Base-by-base conservation (phyloP, 2,329 filamentous ascomycete species). In the Chaetothyriales sp. region DNA sequence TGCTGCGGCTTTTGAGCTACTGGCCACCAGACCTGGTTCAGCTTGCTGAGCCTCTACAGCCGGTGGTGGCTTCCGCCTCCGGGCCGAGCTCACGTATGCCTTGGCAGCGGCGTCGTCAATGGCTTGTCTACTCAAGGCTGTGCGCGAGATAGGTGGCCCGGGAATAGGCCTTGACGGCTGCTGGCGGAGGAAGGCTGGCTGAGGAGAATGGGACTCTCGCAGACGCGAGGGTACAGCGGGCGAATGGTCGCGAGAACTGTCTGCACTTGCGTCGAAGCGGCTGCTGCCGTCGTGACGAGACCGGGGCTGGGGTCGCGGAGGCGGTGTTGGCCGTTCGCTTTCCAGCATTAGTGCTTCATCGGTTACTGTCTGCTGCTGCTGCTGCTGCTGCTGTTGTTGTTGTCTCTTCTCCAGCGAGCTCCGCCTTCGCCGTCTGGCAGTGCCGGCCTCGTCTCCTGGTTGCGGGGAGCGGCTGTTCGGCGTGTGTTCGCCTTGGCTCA, bases 1-100 rank as follows among this genome's bases (percentile, higher is more conserved):
- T 37, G 49, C 43, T 2, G 61, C 48, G 6, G 50, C 44, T 46
- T 51, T 58, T 18, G 63, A 56, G 25, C 61, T 60, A 7, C 62
- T 60, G 52, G 84, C 82, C 4, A 92, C 76, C 20, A 89, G 70
- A 64, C 89, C 83, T 1, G 76, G 70, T 55, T 82, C 76, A 2
- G 69, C 65, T 54, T 73, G 69, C 6, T 69, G 56, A 40, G 67
- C 63, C 9, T 71, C 67, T 18, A 65, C 65, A 18, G 73, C 69
- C 47, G 74, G 73, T 22, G 73, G 76, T 2, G 80, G 67, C 66
- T 83, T 87, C 67, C 83, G 90, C 62, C 89, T 79, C 59, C 89
- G 78, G 19, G 86, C 86, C 47, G 89, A 86, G 64, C 89, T 95
- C 51, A 95, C 77, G 65, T 97, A 95, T 28, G 83, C 85, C 60